Conservation (phyloP, 768 basidiomycete species). For the Multifurca ochricompacta region DNA sequence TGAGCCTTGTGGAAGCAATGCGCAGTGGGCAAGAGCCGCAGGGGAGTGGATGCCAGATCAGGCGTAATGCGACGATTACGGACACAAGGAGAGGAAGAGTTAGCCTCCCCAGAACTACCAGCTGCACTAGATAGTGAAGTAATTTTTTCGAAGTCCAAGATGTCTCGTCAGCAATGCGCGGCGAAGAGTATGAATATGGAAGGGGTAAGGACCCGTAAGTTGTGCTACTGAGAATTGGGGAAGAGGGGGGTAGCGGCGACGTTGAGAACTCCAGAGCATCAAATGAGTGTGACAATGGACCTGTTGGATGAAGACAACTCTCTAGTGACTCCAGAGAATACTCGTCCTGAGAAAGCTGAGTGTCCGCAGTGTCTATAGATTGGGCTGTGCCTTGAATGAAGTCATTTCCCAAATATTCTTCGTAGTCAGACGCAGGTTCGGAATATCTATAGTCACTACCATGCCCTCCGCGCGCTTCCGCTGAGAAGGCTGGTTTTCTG, state of each 20-base stretch:
- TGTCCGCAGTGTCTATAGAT: background rate
- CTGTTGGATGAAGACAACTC: background rate
- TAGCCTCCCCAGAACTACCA: background rate
- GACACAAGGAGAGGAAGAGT: background rate
- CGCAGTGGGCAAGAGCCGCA: background rate
- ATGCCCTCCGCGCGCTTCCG: background rate
- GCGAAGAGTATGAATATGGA: background rate
- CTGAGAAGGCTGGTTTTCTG: background rate
- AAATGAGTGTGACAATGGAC: background rate
- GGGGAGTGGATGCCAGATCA: background rate
- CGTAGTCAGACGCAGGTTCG: background rate
- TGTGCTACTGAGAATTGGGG: slow-evolving; percentile 10
- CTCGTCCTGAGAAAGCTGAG: background rate
- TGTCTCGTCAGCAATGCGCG: background rate
- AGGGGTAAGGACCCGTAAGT: background rate
- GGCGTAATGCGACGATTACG: background rate
- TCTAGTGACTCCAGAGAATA: background rate
- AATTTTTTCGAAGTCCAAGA: background rate
- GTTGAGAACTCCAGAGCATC: slow-evolving; percentile 8
- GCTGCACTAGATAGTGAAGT: background rate
- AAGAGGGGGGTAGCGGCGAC: slow-evolving; percentile 14
- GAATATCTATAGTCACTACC: background rate
- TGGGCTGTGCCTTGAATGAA: background rate
- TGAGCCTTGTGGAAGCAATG: background rate
- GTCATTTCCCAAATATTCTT: background rate